These are phyloP conservation scores for Pisolithus orientalis DNA, from an alignment of 768 basidiomycete genomes.

Conservation along the genomic window DNA sequence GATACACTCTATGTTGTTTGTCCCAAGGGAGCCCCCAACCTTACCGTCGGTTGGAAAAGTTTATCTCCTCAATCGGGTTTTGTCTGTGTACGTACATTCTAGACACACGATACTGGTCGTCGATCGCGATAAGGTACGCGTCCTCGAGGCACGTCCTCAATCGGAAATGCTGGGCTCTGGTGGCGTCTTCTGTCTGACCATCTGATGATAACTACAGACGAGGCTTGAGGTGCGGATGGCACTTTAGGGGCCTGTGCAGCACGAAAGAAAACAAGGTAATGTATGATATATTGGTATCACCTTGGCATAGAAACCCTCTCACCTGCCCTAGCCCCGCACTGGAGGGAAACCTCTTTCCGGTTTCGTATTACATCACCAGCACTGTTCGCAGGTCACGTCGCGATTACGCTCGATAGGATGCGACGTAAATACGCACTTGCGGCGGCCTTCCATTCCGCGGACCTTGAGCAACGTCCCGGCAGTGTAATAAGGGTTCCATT, in stretches of 20 bases:
- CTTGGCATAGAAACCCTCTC: not conserved
- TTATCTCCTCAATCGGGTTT: constrained; percentile 52
- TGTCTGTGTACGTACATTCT: constrained; percentile 24
- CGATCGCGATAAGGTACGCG: constrained; percentile 24
- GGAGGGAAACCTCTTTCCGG: not conserved
- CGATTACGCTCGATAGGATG: not conserved
- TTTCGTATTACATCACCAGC: not conserved
- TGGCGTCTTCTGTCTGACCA: constrained; percentile 4
- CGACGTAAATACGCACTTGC: not conserved
- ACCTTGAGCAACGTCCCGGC: not conserved
- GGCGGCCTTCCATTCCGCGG: not conserved
- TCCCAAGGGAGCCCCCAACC: not conserved
- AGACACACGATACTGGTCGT: constrained; percentile 9
- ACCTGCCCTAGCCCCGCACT: not conserved
- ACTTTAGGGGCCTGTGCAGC: not conserved
- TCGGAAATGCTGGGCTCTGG: constrained; percentile 2
- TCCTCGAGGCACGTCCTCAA: constrained; percentile 20
- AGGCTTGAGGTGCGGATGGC: not conserved
- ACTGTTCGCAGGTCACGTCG: not conserved
- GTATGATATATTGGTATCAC: not conserved
- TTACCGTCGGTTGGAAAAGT: constrained; percentile 43
- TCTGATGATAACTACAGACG: constrained; percentile 9
- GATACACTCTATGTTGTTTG: constrained; percentile 3
- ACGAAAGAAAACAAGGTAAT: not conserved
- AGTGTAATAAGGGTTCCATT: not conserved